These are phyloP conservation scores for Suillus discolor DNA, from an alignment of 768 basidiomycete species.

Conservation along the genomic window DNA sequence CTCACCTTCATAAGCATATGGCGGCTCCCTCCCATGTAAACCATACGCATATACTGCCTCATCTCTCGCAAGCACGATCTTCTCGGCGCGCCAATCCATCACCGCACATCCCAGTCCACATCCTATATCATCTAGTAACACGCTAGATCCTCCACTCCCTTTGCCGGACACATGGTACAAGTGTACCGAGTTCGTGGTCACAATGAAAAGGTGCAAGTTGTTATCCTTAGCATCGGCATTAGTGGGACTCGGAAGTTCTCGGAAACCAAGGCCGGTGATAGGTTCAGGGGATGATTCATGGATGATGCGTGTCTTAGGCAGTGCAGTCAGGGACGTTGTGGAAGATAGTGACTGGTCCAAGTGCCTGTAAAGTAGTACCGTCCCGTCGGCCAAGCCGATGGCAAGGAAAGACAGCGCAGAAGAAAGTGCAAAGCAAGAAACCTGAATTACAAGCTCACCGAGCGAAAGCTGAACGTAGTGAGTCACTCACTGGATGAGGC, in stretches of 20 bases:
- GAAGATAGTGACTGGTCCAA: slow-evolving; percentile 87
- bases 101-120: slow-evolving; percentile 81
- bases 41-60: slow-evolving; percentile 91
- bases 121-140: slow-evolving; percentile 85
- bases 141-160: slow-evolving; percentile 64
- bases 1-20: slow-evolving; percentile 90
- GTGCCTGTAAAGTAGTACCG: slow-evolving; percentile 88
- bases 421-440: slow-evolving; percentile 81
- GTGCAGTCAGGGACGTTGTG: slow-evolving; percentile 59
- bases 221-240: slow-evolving; percentile 22
- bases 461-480: slow-evolving; percentile 1
- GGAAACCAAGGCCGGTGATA: slow-evolving; percentile 91
- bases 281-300: slow-evolving; percentile 88
- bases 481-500: slow-evolving; percentile 68
- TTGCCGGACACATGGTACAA: slow-evolving; percentile 74
- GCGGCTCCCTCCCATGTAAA: slow-evolving; percentile 78
- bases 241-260: slow-evolving; percentile 44
- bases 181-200: slow-evolving; percentile 84
- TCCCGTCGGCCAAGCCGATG: slow-evolving; percentile 93
- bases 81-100: slow-evolving; percentile 71
- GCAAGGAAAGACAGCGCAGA: slow-evolving; percentile 80
- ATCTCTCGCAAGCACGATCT: slow-evolving; percentile 85
- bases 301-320: slow-evolving; percentile 86
- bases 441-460: slow-evolving; percentile 38
- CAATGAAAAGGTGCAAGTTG: slow-evolving; percentile 75